These are phyloP conservation scores for Plasmodium blacklocki DNA, from an alignment of 169 alveolate species.

Conservation along the genomic window DNA sequence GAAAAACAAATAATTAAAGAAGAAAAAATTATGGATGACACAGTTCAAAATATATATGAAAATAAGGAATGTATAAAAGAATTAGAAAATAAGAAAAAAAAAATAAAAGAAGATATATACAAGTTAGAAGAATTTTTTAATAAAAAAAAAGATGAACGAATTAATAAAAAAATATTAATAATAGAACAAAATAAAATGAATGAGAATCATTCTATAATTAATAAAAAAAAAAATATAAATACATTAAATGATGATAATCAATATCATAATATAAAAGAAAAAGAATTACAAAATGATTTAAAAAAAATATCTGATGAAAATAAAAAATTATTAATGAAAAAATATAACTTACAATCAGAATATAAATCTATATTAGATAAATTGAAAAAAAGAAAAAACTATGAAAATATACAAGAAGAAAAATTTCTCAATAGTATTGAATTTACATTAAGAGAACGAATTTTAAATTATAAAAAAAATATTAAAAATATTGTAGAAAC, in stretches of 20 bases:
- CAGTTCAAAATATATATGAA: conserved; percentile 34
- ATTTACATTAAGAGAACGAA: conserved; percentile 74
- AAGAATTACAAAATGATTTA: conserved; percentile 4
- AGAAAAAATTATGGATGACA: conserved; percentile 52
- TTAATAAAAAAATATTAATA: neutral
- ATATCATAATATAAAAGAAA: neutral
- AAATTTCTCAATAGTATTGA: conserved; percentile 71
- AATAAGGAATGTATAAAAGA: conserved; percentile 41
- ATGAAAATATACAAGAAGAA: conserved; percentile 79
- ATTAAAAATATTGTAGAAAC: conserved; percentile 54
- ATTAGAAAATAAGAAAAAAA: conserved; percentile 30
- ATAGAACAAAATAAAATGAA: neutral
- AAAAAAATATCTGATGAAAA: conserved; percentile 16
- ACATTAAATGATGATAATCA: too few species aligned
- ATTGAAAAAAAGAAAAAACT: conserved; percentile 36
- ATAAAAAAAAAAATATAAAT: neutral
- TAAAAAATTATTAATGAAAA: conserved; percentile 38
- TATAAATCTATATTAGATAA: conserved; percentile 16
- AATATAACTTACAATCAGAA: conserved; percentile 44
- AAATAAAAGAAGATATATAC: conserved; percentile 27
- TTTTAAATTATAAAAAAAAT: conserved; percentile 68
- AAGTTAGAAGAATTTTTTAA: conserved; percentile 18
- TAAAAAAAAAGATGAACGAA: neutral
- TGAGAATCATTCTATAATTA: neutral
- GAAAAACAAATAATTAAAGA: conserved; percentile 32